phyloP scores from a whole-genome alignment of 2,329 filamentous ascomycete genomes.

The Fusarium napiforme region DNA sequence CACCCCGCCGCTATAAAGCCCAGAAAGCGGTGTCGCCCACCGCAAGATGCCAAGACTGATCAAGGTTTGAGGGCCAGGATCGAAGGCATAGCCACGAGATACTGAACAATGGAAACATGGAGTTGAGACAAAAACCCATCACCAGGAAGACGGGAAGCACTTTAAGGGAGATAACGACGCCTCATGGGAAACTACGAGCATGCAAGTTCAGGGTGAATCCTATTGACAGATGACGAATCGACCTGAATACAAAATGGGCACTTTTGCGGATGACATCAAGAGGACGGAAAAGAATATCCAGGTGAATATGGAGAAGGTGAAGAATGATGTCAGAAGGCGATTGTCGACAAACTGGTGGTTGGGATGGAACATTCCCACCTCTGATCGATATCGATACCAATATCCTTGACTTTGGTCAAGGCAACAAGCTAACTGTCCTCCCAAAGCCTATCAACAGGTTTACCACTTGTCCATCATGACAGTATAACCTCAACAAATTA shows the following conservation, averaged over 20 bases:
- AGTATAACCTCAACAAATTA: too few relatives aligned
- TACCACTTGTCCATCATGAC: too few relatives aligned
- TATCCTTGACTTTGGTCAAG: too few relatives aligned
- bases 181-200: neutral
- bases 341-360: neutral
- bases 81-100: neutral
- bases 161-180: too few relatives aligned
- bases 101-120: too few relatives aligned
- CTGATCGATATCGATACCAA: neutral
- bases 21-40: neutral
- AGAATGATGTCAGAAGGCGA: neutral
- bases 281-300: too few relatives aligned
- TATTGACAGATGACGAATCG: too few relatives aligned
- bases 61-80: neutral
- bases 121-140: neutral
- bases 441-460: too few relatives aligned
- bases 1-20: rapidly evolving
- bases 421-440: too few relatives aligned
- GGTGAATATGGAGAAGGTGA: neutral
- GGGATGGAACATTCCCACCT: neutral
- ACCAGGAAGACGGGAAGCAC: too few relatives aligned
- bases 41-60: neutral
- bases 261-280: too few relatives aligned
- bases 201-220: too few relatives aligned
- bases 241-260: neutral